These are phyloP conservation scores for Lasiosphaeria ovina DNA, from an alignment of 495 filamentous ascomycete genomes.

Conservation along the genomic window DNA sequence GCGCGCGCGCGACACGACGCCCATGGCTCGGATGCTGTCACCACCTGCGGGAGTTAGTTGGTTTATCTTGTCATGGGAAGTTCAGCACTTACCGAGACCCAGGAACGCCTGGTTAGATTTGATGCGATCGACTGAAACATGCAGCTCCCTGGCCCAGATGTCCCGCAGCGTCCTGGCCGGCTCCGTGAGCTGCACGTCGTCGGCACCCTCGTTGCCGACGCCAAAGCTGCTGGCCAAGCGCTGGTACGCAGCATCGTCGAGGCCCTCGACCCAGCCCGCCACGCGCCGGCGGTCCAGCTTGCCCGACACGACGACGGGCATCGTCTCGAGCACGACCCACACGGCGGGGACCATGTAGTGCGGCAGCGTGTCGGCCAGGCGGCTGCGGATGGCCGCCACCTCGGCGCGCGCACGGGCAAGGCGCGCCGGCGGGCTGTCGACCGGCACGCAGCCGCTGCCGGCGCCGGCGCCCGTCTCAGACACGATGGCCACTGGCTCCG, in stretches of 20 bases:
- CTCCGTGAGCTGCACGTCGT: conserved; percentile 15
- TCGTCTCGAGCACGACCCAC: conserved; percentile 21
- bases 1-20: conserved; percentile 35
- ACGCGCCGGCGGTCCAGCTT: conserved; percentile 27
- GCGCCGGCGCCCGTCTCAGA: no score
- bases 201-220: conserved; percentile 11
- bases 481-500: no score
- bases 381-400: conserved; percentile 5
- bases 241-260: conserved; percentile 8
- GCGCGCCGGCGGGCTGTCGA: conserved; percentile 12
- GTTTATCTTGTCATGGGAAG: conserved; percentile 1
- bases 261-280: conserved; percentile 16
- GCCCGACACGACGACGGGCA: conserved; percentile 22
- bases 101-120: conserved; percentile 52
- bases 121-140: conserved; percentile 33
- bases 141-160: conserved; percentile 28
- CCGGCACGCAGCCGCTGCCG: conserved; percentile 5
- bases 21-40: conserved; percentile 65
- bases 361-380: neutral
- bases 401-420: conserved; percentile 5
- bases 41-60: neutral
- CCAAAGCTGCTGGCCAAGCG: neutral
- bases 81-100: conserved; percentile 21
- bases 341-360: conserved; percentile 49
- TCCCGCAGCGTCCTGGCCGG: conserved; percentile 14